Evolutionary conservation across 768 basidiomycete genomes (phyloP).

Genomic region (Mycena venus): DNA sequence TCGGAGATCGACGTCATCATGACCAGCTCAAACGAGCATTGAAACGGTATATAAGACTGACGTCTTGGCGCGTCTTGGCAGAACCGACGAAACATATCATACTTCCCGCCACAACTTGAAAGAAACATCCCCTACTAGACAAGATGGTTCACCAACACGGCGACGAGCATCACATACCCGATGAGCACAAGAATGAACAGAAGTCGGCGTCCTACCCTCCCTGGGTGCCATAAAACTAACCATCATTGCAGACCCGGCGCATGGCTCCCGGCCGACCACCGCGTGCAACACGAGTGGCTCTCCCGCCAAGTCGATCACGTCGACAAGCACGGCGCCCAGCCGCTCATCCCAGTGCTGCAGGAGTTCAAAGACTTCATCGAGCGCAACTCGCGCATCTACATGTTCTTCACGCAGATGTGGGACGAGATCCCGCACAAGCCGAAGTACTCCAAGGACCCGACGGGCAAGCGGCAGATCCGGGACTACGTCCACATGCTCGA

Average conservation of each 20-base stretch:
- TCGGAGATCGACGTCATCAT: conserved; percentile 6
- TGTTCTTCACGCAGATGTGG: conserved; percentile 45
- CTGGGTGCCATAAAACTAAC: background rate
- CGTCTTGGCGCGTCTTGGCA: background rate
- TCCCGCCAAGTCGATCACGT: conserved; percentile 20
- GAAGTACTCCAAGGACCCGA: conserved; percentile 11
- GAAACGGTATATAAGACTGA: background rate
- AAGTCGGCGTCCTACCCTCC: background rate
- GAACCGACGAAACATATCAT: background rate
- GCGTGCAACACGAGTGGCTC: conserved; percentile 17
- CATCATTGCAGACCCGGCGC: conserved; percentile 1
- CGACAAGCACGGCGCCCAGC: background rate
- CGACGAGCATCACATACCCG: conserved; percentile 6
- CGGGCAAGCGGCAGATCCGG: conserved; percentile 8
- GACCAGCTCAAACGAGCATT: background rate
- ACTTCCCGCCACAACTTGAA: background rate
- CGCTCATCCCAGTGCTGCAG: conserved; percentile 18
- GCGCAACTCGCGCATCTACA: conserved; percentile 33
- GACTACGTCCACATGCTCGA: conserved; percentile 18
- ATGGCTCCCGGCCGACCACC: conserved; percentile 16
- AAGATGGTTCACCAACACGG: conserved; percentile 16
- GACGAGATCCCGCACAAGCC: conserved; percentile 24
- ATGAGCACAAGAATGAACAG: conserved; percentile 8
- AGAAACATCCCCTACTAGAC: background rate
- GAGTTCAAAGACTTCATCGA: conserved; percentile 41